Base-by-base conservation (phyloP, 2,329 filamentous ascomycete genomes). In the Nannizziopsis arthrosporioides region DNA sequence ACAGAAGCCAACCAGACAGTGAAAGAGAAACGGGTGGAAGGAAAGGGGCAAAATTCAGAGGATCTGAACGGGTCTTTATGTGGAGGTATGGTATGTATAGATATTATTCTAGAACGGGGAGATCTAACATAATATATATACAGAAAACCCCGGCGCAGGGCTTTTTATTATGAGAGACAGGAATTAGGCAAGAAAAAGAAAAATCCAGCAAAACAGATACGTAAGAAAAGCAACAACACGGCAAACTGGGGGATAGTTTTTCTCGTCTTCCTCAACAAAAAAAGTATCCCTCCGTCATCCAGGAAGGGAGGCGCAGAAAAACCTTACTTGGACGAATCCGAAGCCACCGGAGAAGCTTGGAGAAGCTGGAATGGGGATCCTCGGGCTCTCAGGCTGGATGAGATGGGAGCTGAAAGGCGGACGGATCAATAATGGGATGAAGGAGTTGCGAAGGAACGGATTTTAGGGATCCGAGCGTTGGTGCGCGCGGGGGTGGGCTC, bases 381-480 rank as follows among this genome's bases (percentile, higher is more conserved):
- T 31, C 43, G 39, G 14, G 22, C n/a, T n/a, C n/a, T n/a, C n/a
- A n/a, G 17, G 10, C 8, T 6, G 19, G 4, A 19, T 17, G 31
- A 18, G 7, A 35, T 19, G 37, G 19, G 22, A 42, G 19, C 22
- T 42, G 39, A 31, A 9, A 4, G 9, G 9, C 14, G 41, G 22
- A 14, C 17, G 12, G 10, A 3, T 44, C 34, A 45, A 27, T 7
- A 27, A 27, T 27, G 22, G 22, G 22, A 27, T 27, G 22, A 27
- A 27, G 22, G 22, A 27, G 22, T 27, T 27, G 22, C 22, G 22
- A 27, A 27, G 22, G 22, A 27, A 27, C 22, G 22, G 22, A 27
- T 27, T 27, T 39, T 45, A 36, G 43, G 38, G 43, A 45, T 39
- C 34, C 35, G 35, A 45, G 43, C 34, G 43, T 30, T 37, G 34